Conservation (phyloP, 2,329 filamentous ascomycete genomes). For the Botrytis squamosa region DNA sequence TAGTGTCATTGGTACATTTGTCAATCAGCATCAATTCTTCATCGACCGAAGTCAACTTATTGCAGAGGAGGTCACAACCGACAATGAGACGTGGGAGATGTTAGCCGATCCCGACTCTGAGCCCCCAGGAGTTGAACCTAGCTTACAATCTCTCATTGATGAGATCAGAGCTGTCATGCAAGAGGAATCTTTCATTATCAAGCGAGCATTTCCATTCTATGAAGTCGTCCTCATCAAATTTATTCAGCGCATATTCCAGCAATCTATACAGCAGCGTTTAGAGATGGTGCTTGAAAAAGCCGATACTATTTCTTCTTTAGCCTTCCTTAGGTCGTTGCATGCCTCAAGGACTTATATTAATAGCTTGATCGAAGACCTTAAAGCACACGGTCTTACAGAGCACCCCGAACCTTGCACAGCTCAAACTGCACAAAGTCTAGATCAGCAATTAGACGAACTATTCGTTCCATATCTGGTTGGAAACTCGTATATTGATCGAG, state of each 20-base stretch:
- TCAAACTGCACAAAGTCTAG: slow-evolving; percentile 73
- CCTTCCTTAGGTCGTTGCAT: slow-evolving; percentile 87
- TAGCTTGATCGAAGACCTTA: slow-evolving; percentile 84
- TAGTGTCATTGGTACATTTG: slow-evolving; percentile 92
- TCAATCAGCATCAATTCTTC: slow-evolving; percentile 99
- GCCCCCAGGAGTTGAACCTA: slow-evolving; percentile 86
- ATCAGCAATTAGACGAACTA: slow-evolving; percentile 74
- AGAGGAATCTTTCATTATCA: slow-evolving; percentile 96
- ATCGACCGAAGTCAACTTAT: slow-evolving; percentile 93
- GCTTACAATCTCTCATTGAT: slow-evolving; percentile 85
- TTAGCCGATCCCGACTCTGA: slow-evolving; percentile 93
- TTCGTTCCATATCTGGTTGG: slow-evolving; percentile 70
- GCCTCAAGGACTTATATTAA: slow-evolving; percentile 88
- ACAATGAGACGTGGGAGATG: slow-evolving; percentile 76
- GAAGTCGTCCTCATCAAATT: slow-evolving; percentile 93
- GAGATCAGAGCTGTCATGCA: slow-evolving; percentile 95
- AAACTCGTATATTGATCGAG: slow-evolving; percentile 68
- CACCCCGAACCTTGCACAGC: slow-evolving; percentile 89
- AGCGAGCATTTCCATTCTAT: slow-evolving; percentile 92
- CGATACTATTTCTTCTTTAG: slow-evolving; percentile 83
- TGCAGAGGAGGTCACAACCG: slow-evolving; percentile 58
- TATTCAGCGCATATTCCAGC: slow-evolving; percentile 92
- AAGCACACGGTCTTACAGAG: slow-evolving; percentile 90
- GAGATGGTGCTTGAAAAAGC: slow-evolving; percentile 97
- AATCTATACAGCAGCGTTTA: slow-evolving; percentile 92